These are phyloP conservation scores for Fragaria nilgerrensis DNA, from an alignment of 306 rosid genomes.

Conservation along the genomic window DNA sequence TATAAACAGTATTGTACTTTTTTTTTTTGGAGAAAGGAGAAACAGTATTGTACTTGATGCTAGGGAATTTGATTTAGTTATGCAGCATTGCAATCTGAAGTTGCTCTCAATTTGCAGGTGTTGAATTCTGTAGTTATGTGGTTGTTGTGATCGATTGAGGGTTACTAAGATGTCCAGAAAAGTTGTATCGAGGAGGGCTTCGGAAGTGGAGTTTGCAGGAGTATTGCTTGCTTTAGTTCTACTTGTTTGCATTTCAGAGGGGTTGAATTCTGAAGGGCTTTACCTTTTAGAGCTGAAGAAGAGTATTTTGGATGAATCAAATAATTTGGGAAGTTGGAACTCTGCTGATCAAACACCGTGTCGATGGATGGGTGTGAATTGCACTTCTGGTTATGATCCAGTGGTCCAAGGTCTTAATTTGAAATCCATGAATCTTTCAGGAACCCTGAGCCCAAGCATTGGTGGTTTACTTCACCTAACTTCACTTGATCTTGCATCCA, in stretches of 20 bases:
- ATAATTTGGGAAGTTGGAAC: slow-evolving; percentile 57
- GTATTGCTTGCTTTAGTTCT: slow-evolving; percentile 41
- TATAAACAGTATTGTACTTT: background rate
- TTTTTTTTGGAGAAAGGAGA: too few relatives aligned
- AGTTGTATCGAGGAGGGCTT: slow-evolving; percentile 38
- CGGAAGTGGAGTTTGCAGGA: slow-evolving; percentile 38
- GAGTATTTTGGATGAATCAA: slow-evolving; percentile 41
- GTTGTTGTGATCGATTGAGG: slow-evolving; percentile 20
- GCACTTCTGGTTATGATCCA: slow-evolving; percentile 43
- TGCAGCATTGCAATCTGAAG: slow-evolving; percentile 19
- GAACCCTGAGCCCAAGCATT: slow-evolving; percentile 52
- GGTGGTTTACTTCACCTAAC: slow-evolving; percentile 58
- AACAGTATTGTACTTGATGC: slow-evolving; percentile 4
- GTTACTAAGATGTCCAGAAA: slow-evolving; percentile 49
- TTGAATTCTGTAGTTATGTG: slow-evolving; percentile 26
- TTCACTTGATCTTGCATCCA: slow-evolving; percentile 57
- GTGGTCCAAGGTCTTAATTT: slow-evolving; percentile 58
- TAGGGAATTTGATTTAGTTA: background rate
- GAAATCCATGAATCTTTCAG: slow-evolving; percentile 62
- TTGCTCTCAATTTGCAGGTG: slow-evolving; percentile 42
- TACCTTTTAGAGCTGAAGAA: slow-evolving; percentile 65
- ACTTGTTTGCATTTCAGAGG: slow-evolving; percentile 50
- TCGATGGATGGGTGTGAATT: slow-evolving; percentile 71
- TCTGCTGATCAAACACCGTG: slow-evolving; percentile 74
- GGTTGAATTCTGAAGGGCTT: slow-evolving; percentile 73